Evolutionary conservation across 2,329 filamentous ascomycete species (phyloP).

Genomic region (Chalaropsis thielavioides): DNA sequence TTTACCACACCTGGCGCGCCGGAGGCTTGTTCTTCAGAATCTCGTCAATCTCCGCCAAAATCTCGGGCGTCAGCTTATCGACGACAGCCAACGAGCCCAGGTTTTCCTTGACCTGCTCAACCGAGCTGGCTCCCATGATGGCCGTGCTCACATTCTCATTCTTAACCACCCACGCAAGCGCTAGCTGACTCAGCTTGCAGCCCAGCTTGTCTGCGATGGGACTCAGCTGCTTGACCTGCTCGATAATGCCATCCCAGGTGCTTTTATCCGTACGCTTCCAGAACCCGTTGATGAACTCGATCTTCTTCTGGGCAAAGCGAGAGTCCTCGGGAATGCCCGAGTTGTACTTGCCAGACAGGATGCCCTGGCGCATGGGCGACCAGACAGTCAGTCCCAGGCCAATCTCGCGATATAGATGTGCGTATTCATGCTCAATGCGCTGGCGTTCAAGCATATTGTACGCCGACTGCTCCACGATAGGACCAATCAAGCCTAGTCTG

Average conservation of each 20-base stretch:
- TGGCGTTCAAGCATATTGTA: conserved; percentile 50
- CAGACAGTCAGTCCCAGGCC: conserved; percentile 49
- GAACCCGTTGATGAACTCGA: conserved; percentile 41
- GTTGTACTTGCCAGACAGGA: conserved; percentile 55
- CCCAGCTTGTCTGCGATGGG: conserved; percentile 51
- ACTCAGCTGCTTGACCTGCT: conserved; percentile 44
- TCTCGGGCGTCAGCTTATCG: conserved; percentile 43
- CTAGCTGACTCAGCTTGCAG: conserved; percentile 40
- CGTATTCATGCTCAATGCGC: conserved; percentile 50
- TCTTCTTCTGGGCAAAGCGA: conserved; percentile 40
- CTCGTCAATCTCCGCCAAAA: conserved; percentile 45
- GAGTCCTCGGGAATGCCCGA: conserved; percentile 42
- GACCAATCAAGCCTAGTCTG: conserved; percentile 45
- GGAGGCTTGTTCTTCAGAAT: conserved; percentile 45
- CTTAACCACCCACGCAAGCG: conserved; percentile 47
- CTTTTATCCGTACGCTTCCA: conserved; percentile 38
- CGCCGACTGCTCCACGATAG: conserved; percentile 50
- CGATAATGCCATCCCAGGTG: conserved; percentile 40
- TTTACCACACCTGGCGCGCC: conserved; percentile 21
- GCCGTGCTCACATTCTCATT: conserved; percentile 48
- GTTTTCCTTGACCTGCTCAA: conserved; percentile 47
- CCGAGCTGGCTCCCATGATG: conserved; percentile 44
- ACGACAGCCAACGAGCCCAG: conserved; percentile 37
- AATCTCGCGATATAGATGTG: conserved; percentile 43
- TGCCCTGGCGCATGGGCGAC: conserved; percentile 42